Evolutionary conservation across 1,139 yeast genomes (phyloP), one percentile per base, ranked within the genome.

Genomic region (Lipomyces yarrowii): DNA sequence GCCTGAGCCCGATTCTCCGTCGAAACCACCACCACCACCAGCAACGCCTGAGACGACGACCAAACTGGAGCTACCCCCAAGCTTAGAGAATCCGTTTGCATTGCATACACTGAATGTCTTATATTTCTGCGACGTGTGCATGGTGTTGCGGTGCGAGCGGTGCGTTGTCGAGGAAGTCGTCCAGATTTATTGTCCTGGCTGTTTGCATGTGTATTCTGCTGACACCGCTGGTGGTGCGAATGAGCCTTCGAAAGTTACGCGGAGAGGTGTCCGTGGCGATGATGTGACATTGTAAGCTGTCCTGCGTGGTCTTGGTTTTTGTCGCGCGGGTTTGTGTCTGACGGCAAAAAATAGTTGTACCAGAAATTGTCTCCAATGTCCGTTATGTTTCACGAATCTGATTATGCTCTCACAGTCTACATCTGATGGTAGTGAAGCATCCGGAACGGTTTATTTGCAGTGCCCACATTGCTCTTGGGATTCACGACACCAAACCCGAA

Each of bases 101-200:
- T 62, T 63, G 7, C 71, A 69, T 52, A 61, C 71, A 30, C 62
- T 70, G 13, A 64, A 63, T 37, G 58, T 59, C 37, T 62, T 71
- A 21, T 70, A 71, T 58, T 71, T 70, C 53, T 71, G 73, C 52
- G 72, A 68, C 37, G 68, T 61, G n/a, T 71, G 73, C 57, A 56
- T 60, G 53, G 64, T 68, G 18, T 37, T 67, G 21, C 63, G 73
- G 23, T 71, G 73, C 52, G 72, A 71, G 48, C 69, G 73, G 15
- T 71, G 73, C 52, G 71, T 71, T 15, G 64, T 64, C 46, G 72
- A 69, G 23, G 73, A 71, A 59, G 64, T 70, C 11, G 70, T 71
- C 33, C 69, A 69, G 53, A 54, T 61, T 26, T 71, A 60, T 57
- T 71, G 73, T 58, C 73, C 73, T n/a, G 58, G 67, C 8, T 71